A percentile compares a stretch with the other conserved stretches of the same genome.
Evolutionary conservation across 495 filamentous ascomycete genomes (phyloP).

Genomic region (Penicillium longicatenatum): DNA sequence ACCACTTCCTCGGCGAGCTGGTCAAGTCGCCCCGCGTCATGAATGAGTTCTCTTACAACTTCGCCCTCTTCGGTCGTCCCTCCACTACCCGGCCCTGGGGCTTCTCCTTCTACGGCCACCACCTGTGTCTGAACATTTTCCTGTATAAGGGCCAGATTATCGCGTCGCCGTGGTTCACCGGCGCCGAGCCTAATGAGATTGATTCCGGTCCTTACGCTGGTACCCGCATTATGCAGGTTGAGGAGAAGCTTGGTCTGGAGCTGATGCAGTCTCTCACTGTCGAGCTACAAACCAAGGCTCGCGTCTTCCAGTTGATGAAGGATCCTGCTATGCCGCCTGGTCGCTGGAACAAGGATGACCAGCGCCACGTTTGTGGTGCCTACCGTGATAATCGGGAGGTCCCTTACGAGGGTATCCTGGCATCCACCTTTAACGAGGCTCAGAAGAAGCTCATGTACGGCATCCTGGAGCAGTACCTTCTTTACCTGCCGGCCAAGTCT

Average conservation of each 20-base stretch:
- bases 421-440: conserved; percentile 36
- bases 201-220: conserved; percentile 63
- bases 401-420: conserved; percentile 68
- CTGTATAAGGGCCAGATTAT: conserved; percentile 61
- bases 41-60: conserved; percentile 77
- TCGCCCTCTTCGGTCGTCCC: conserved; percentile 61
- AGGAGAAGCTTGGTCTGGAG: conserved; percentile 61
- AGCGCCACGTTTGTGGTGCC: conserved; percentile 73
- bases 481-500: conserved; percentile 60
- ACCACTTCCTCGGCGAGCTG: conserved; percentile 75
- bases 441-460: conserved; percentile 56
- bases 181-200: conserved; percentile 75
- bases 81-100: conserved; percentile 62
- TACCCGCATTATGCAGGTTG: conserved; percentile 63
- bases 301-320: conserved; percentile 55
- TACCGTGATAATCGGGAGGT: conserved; percentile 75
- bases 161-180: conserved; percentile 70
- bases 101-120: conserved; percentile 75
- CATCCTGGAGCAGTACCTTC: conserved; percentile 61
- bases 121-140: conserved; percentile 70
- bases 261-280: conserved; percentile 66
- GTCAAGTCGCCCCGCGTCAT: conserved; percentile 60
- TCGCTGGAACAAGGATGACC: conserved; percentile 74
- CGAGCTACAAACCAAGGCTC: conserved; percentile 52
- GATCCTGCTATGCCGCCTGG: conserved; percentile 65